These are phyloP conservation scores for Grammothele lineata DNA, from an alignment of 768 basidiomycete species.

Conservation along the genomic window DNA sequence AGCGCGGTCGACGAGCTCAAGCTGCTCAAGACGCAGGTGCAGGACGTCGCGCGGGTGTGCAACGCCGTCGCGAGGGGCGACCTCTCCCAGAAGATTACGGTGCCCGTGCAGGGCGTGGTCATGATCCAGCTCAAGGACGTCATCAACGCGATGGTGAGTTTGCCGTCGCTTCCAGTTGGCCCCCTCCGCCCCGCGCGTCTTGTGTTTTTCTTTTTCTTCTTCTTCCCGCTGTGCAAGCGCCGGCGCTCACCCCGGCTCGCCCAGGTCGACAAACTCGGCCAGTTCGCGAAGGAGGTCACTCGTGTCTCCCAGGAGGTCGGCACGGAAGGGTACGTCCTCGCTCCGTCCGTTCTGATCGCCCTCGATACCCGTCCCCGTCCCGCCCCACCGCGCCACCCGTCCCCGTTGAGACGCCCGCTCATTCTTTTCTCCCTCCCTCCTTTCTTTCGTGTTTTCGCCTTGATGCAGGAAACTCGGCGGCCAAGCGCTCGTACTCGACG, in stretches of 20 bases:
- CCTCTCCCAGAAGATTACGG: slow-evolving; percentile 49
- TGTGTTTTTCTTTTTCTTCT: too few relatives aligned
- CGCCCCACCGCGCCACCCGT: background rate
- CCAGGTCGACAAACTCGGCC: slow-evolving; percentile 67
- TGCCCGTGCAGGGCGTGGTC: slow-evolving; percentile 45
- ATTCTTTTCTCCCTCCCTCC: too few relatives aligned
- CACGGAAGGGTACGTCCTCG: slow-evolving; percentile 52
- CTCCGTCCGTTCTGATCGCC: too few relatives aligned
- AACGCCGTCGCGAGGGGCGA: slow-evolving; percentile 48
- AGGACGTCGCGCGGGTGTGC: slow-evolving; percentile 35
- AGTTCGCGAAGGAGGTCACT: slow-evolving; percentile 90
- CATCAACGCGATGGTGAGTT: slow-evolving; percentile 32
- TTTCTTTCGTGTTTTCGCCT: background rate
- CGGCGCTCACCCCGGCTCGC: slow-evolving; percentile 7
- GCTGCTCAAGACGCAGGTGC: slow-evolving; percentile 79
- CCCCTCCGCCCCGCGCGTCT: too few relatives aligned
- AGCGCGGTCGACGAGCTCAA: slow-evolving; percentile 74
- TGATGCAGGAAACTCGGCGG: slow-evolving; percentile 68
- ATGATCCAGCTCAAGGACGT: slow-evolving; percentile 33
- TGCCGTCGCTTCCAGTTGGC: too few relatives aligned
- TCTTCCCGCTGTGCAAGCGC: slow-evolving; percentile 10
- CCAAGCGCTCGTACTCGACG: slow-evolving; percentile 81
- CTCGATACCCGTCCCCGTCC: too few relatives aligned
- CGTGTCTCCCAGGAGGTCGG: slow-evolving; percentile 83
- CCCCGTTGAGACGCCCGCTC: too few relatives aligned